Evolutionary conservation across 306 rosid genomes (phyloP).

Genomic region (Gillenia trifoliata): DNA sequence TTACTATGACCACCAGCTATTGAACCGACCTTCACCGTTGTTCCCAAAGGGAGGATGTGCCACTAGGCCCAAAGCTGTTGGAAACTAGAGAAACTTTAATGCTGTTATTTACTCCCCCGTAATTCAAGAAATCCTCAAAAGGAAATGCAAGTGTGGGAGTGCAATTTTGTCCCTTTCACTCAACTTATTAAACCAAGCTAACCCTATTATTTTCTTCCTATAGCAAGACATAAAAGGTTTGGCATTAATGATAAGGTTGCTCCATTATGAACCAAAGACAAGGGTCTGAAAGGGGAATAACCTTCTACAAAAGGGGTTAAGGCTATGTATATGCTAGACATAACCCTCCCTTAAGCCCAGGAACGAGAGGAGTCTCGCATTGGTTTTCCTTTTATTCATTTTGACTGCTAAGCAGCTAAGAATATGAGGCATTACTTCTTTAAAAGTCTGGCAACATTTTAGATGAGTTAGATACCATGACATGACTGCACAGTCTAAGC

Average conservation of each 20-base stretch:
- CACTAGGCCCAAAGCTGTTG: background rate
- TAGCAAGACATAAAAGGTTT: background rate
- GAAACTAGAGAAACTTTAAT: background rate
- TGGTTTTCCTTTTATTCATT: background rate
- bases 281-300: background rate
- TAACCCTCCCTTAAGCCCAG: background rate
- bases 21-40: background rate
- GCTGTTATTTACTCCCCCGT: background rate
- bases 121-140: background rate
- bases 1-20: background rate
- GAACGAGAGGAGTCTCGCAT: background rate
- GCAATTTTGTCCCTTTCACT: background rate
- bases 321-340: background rate
- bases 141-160: background rate
- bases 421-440: background rate
- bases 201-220: background rate
- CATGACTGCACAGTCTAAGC: background rate
- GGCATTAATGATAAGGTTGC: background rate
- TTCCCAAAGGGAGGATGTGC: background rate
- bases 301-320: background rate
- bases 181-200: background rate
- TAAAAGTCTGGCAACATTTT: background rate
- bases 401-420: background rate
- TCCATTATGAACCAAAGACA: background rate
- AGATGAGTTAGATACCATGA: background rate